A percentile compares a stretch with the other conserved stretches of the same genome.
These are phyloP conservation scores for Fonsecaea nubica DNA, from an alignment of 2,329 filamentous ascomycete genomes.

Conservation along the genomic window DNA sequence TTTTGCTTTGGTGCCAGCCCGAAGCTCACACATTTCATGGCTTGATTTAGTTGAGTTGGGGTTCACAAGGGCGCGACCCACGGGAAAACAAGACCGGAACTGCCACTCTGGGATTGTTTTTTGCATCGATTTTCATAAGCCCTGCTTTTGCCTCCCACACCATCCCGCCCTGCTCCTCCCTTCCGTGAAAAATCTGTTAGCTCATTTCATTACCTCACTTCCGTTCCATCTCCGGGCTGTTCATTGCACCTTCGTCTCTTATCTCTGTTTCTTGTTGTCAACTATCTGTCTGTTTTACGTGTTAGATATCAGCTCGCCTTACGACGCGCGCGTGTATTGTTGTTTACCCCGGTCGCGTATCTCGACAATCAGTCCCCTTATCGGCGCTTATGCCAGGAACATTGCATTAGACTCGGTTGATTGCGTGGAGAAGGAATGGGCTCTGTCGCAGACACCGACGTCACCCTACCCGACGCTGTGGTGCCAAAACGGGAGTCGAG, in stretches of 20 bases:
- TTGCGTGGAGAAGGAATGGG: constrained; percentile 47
- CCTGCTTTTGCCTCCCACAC: constrained; percentile 24
- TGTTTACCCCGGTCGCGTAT: constrained; percentile 28
- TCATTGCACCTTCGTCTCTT: constrained; percentile 40
- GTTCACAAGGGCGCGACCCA: constrained; percentile 10
- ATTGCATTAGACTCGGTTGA: constrained; percentile 38
- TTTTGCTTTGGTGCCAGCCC: constrained; percentile 7
- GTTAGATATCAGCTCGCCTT: constrained; percentile 33
- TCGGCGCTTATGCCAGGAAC: constrained; percentile 41
- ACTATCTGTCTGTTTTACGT: constrained; percentile 37
- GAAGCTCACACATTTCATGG: constrained; percentile 9
- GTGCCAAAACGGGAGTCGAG: constrained; percentile 52
- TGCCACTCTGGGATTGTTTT: neutral
- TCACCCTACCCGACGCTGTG: constrained; percentile 51
- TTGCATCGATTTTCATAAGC: constrained; percentile 19
- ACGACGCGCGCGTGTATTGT: constrained; percentile 28
- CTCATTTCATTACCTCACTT: constrained; percentile 42
- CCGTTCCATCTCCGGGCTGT: constrained; percentile 25
- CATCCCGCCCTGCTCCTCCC: constrained; percentile 23
- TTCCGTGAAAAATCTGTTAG: constrained; percentile 39
- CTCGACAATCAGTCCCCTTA: constrained; percentile 16
- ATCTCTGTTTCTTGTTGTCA: constrained; percentile 42
- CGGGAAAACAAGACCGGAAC: neutral
- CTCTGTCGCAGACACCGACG: constrained; percentile 51
- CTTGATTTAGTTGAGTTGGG: constrained; percentile 10